Percentiles rank a stretch among this genome's conserved stretches.
Evolutionary conservation across 2,329 filamentous ascomycete genomes (phyloP).

Genomic region (Venturia effusa): DNA sequence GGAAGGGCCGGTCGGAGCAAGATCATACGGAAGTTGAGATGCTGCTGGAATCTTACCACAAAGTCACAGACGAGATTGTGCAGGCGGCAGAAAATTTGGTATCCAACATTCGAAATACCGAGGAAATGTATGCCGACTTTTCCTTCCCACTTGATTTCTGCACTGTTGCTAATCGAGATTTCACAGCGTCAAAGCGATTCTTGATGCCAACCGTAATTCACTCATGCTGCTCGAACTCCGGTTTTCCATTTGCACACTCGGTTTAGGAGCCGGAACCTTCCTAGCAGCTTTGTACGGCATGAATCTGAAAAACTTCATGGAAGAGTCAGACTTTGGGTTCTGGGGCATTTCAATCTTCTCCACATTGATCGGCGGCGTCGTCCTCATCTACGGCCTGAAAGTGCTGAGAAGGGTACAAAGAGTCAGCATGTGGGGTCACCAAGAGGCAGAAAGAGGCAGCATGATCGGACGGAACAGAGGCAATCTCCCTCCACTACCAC

Average conservation of each 20-base stretch:
- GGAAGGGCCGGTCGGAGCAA: constrained; percentile 61
- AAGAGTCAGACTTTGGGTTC: constrained; percentile 86
- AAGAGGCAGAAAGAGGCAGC: background rate
- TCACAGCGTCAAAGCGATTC: constrained; percentile 77
- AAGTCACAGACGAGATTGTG: constrained; percentile 95
- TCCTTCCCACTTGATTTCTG: background rate
- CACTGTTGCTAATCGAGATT: constrained; percentile 14
- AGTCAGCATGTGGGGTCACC: constrained; percentile 69
- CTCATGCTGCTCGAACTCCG: constrained; percentile 96
- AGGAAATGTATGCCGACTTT: constrained; percentile 71
- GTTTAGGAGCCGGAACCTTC: constrained; percentile 90
- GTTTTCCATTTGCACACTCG: constrained; percentile 88
- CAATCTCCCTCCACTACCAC: background rate
- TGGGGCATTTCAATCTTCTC: constrained; percentile 61
- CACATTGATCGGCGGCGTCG: constrained; percentile 59
- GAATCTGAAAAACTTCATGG: constrained; percentile 98
- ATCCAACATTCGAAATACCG: constrained; percentile 90
- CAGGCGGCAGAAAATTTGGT: constrained; percentile 90
- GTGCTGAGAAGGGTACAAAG: constrained; percentile 80
- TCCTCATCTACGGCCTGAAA: constrained; percentile 72
- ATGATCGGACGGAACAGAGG: background rate
- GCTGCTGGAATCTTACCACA: constrained; percentile 93
- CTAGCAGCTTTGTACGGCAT: constrained; percentile 98
- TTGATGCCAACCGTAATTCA: constrained; percentile 95
- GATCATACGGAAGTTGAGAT: constrained; percentile 97